A percentile compares a stretch with the other conserved stretches of the same genome.
These are phyloP conservation scores for Phytomonas francai DNA, from an alignment of 208 protist genomes.

Conservation along the genomic window DNA sequence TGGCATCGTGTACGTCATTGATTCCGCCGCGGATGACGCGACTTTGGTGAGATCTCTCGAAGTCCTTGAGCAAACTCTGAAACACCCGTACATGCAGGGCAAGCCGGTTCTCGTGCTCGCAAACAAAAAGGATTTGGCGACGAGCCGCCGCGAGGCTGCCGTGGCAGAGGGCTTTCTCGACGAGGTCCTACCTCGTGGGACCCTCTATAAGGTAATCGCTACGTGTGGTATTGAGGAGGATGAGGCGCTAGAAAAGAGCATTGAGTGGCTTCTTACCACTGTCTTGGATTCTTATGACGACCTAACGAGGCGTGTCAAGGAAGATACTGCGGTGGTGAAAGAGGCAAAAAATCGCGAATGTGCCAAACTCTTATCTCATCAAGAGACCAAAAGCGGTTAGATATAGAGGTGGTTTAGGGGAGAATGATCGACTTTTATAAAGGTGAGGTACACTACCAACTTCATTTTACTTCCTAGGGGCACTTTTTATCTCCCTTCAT, in stretches of 20 bases:
- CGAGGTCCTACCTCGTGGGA: constrained; percentile 27
- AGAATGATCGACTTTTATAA: background rate
- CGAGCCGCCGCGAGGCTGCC: constrained; percentile 58
- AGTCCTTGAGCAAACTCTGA: constrained; percentile 70
- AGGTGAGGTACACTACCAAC: background rate
- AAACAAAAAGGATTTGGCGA: constrained; percentile 99
- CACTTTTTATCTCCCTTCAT: constrained; percentile 1
- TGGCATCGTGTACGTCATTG: constrained; percentile 86
- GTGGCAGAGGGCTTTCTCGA: constrained; percentile 72
- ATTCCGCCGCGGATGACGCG: constrained; percentile 58
- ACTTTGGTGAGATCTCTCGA: constrained; percentile 56
- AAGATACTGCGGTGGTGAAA: constrained; percentile 56
- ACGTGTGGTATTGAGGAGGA: constrained; percentile 81
- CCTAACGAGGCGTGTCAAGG: constrained; percentile 43
- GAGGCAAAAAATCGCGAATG: constrained; percentile 61
- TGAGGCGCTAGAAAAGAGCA: constrained; percentile 50
- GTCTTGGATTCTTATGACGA: constrained; percentile 57
- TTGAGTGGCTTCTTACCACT: constrained; percentile 80
- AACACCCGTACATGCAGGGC: constrained; percentile 90
- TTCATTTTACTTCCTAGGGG: background rate
- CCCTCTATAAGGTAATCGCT: constrained; percentile 48
- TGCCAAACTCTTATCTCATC: constrained; percentile 41
- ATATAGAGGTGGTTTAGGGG: background rate
- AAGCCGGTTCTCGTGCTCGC: constrained; percentile 98
- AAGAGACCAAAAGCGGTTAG: background rate